A percentile compares a stretch with the other conserved stretches of the same genome.
These are phyloP conservation scores for Pythium aquatile DNA, from an alignment of 352 stramenopile species.

Conservation along the genomic window DNA sequence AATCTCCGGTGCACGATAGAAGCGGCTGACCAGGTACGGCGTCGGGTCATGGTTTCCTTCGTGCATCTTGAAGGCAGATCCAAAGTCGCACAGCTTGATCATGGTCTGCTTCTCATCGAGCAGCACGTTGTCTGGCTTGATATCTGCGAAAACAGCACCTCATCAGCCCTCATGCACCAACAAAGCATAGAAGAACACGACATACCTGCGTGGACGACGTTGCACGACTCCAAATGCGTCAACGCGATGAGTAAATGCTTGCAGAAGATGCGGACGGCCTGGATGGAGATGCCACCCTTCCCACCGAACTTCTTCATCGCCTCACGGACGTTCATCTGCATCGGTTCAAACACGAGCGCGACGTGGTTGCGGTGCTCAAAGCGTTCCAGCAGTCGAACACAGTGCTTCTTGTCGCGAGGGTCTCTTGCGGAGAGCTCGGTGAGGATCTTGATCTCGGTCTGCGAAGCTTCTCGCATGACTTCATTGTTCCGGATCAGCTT, in stretches of 20 bases:
- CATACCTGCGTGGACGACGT: slow-evolving; percentile 92
- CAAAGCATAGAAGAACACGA: neutral
- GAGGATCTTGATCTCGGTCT: slow-evolving; percentile 84
- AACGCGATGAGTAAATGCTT: slow-evolving; percentile 80
- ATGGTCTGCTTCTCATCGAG: slow-evolving; percentile 94
- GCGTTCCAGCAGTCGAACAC: slow-evolving; percentile 75
- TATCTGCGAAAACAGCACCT: slow-evolving; percentile 56
- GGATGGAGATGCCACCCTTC: slow-evolving; percentile 79
- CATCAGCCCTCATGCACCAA: neutral
- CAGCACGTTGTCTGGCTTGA: slow-evolving; percentile 98
- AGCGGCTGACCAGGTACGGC: slow-evolving; percentile 98
- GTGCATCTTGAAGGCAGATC: slow-evolving; percentile 92
- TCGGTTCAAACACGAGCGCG: slow-evolving; percentile 96
- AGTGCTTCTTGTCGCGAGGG: slow-evolving; percentile 79
- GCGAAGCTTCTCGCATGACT: slow-evolving; percentile 95
- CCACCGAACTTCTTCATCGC: slow-evolving; percentile 90
- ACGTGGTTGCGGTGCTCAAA: slow-evolving; percentile 95
- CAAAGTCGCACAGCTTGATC: slow-evolving; percentile 98
- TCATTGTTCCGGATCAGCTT: slow-evolving; percentile 97
- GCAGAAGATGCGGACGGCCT: slow-evolving; percentile 82
- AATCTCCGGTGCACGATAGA: slow-evolving; percentile 97
- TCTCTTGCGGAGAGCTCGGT: slow-evolving; percentile 70
- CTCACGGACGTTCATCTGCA: slow-evolving; percentile 97
- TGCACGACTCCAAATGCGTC: slow-evolving; percentile 66
- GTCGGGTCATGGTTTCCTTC: slow-evolving; percentile 93